Evolutionary conservation across 2,329 filamentous ascomycete genomes (phyloP), one percentile per base, ranked within the genome.

Genomic region (Alternaria arborescens): DNA sequence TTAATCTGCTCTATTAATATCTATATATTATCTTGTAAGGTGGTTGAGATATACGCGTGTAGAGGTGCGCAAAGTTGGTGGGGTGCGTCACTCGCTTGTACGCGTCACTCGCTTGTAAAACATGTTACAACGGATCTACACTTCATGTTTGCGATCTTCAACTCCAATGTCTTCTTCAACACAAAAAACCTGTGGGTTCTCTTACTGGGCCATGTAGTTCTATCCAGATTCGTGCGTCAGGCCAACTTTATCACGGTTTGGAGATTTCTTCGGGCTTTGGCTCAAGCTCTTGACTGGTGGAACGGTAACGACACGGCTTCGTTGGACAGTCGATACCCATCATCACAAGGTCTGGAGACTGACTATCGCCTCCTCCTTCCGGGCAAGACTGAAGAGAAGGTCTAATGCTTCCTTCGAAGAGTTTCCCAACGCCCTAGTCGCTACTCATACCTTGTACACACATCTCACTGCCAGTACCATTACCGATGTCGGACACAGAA

Each of bases 161-260:
- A 51, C 34, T 14, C n/a, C 22, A 38, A 51, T 51, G 34, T 51
- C 32, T 26, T 38, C 32, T 51, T 36, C 47, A 51, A 38, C 6
- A 14, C 18, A 51, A 51, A 14, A 22, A 14, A 11, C 32, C 20
- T n/a, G 10, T 51, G 18, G 14, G 16, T 12, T 8, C 3, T 24
- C 14, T 24, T 11, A 22, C 32, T 51, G 22, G 16, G 14, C 47
- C 16, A 18, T 22, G 26, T 3, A 32, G 34, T 51, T 24, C 18
- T 51, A 18, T 38, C 34, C 8, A 51, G 47, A 11, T 18, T 51
- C 18, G 47, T 51, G 16, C 47, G 47, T 38, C 47, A 51, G n/a
- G 47, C 32, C 47, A 51, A 51, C 16, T 51, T 51, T 18, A 34
- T 51, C 2, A 14, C 47, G 3, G 22, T 18, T 18, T 38, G 47